phyloP scores from a whole-genome alignment of 1,139 yeast genomes.

The Yamadazyma triangularis region DNA sequence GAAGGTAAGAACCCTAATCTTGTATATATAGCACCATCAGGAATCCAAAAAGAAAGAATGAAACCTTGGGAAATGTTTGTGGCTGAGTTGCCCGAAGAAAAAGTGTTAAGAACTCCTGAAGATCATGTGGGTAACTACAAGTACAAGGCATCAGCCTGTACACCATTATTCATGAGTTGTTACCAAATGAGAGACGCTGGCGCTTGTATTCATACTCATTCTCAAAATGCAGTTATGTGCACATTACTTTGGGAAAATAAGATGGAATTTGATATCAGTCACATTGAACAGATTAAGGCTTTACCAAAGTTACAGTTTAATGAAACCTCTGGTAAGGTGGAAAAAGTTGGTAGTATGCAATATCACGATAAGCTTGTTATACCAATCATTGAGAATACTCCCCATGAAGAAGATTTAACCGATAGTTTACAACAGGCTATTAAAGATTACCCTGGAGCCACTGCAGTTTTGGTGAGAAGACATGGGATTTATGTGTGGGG shows the following conservation, averaged over 20 bases:
- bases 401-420: constrained; percentile 83
- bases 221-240: constrained; percentile 81
- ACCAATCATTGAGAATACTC: constrained; percentile 88
- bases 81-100: constrained; percentile 51
- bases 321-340: constrained; percentile 40
- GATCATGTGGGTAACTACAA: constrained; percentile 39
- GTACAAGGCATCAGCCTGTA: constrained; percentile 88
- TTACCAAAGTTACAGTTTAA: constrained; percentile 50
- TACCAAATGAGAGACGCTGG: constrained; percentile 74
- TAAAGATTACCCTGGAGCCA: constrained; percentile 62
- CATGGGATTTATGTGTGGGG: constrained; percentile 98
- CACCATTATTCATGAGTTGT: constrained; percentile 80
- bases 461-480: constrained; percentile 86
- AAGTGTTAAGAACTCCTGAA: constrained; percentile 58
- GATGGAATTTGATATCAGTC: constrained; percentile 64
- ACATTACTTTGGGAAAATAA: constrained; percentile 62
- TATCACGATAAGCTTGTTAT: constrained; percentile 72
- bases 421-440: constrained; percentile 63
- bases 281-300: constrained; percentile 92
- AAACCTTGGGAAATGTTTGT: constrained; percentile 80
- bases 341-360: constrained; percentile 62
- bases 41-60: constrained; percentile 90
- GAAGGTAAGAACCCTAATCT: constrained; percentile 40
- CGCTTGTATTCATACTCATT: constrained; percentile 94
- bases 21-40: constrained; percentile 86